Evolutionary conservation across 768 basidiomycete genomes (phyloP), one percentile per base, ranked within the genome.

Genomic region (Tricholoma matsutake): DNA sequence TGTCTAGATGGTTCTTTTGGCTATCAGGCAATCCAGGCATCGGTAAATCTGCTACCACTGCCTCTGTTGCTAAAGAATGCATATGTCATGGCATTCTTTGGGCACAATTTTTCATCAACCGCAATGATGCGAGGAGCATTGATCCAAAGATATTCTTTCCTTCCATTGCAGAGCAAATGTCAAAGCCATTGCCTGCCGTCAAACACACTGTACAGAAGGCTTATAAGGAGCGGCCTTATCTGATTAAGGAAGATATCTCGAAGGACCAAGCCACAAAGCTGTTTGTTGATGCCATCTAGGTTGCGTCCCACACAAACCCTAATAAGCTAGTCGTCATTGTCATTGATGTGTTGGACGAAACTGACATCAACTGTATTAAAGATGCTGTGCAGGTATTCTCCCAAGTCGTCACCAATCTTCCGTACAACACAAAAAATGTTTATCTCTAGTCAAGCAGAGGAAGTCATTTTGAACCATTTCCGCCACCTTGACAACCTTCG

Each of bases 271-370:
- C 61, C 1, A 51, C 54, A 10, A 60, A 61, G 11, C 60, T 69
- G 3, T 69, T 67, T 31, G 35, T 67, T 5, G 58, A 61, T 8
- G 34, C 60, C 35, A 47, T 69, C 25, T 37, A 3, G 20, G 58
- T 43, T 35, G 63, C 63, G 13, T 58, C 63, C 14, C 22, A 3
- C 16, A 35, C 59, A n/a, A 25, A 66, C 43, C 14, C 20, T 10
- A 41, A 45, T 11, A 54, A 35, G 9, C 64, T 66, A 4, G 63
- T 66, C 4, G 64, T 67, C 25, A 43, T 69, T 20, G 63, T 69
- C 35, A 67, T 69, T 18, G 66, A 69, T 20, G 68, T 63, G 6
- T 56, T 69, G 10, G 68, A 69, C 56, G 68, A 67, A 43, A 67
- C 68, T 1, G 53, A 64, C 18, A 49, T 25, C 29, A 34, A 25